These are phyloP conservation scores for Poronia punctata DNA, from an alignment of 495 filamentous ascomycete species.

Conservation along the genomic window DNA sequence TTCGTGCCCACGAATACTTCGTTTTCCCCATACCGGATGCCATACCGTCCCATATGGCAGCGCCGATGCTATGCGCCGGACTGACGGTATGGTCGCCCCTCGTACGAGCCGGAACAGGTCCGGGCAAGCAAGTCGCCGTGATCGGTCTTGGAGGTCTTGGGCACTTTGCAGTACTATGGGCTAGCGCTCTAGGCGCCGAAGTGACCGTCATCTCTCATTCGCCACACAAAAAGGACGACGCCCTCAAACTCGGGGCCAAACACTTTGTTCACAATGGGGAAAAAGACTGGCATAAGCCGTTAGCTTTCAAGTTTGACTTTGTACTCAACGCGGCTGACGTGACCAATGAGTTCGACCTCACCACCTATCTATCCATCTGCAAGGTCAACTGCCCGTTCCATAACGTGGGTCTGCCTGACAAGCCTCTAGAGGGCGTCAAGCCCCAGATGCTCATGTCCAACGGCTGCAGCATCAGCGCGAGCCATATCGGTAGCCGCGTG, in stretches of 20 bases:
- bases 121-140: slow-evolving; percentile 63
- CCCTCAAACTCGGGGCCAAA: slow-evolving; percentile 54
- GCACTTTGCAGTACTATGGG: slow-evolving; percentile 56
- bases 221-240: slow-evolving; percentile 53
- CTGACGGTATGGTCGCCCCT: slow-evolving; percentile 66
- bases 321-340: slow-evolving; percentile 68
- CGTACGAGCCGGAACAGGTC: slow-evolving; percentile 52
- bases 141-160: slow-evolving; percentile 69
- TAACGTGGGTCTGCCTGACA: slow-evolving; percentile 64
- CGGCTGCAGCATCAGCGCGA: slow-evolving; percentile 57
- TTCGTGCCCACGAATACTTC: slow-evolving; percentile 71
- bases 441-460: slow-evolving; percentile 57
- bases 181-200: slow-evolving; percentile 58
- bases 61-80: slow-evolving; percentile 75
- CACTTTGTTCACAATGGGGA: slow-evolving; percentile 60
- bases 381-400: slow-evolving; percentile 68
- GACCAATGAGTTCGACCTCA: slow-evolving; percentile 58
- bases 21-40: slow-evolving; percentile 68
- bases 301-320: slow-evolving; percentile 61
- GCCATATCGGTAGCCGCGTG: slow-evolving; percentile 62
- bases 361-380: slow-evolving; percentile 59
- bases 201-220: slow-evolving; percentile 62
- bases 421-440: slow-evolving; percentile 55
- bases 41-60: slow-evolving; percentile 55
- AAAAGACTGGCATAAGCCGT: slow-evolving; percentile 53